These are phyloP conservation scores for Neolecta irregularis DNA, from an alignment of 1,139 yeast genomes.

Conservation along the genomic window DNA sequence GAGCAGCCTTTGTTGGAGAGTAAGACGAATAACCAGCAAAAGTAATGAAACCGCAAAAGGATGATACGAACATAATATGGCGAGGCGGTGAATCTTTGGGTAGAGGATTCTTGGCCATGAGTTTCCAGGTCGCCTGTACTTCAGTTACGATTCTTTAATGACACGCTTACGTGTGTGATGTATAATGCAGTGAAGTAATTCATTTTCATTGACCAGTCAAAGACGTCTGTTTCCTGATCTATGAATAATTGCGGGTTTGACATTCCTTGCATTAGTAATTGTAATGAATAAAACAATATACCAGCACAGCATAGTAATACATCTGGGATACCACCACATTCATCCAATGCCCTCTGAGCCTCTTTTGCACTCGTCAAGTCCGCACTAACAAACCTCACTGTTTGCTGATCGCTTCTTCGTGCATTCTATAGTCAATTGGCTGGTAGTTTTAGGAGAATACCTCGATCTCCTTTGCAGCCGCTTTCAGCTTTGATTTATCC, in stretches of 20 bases:
- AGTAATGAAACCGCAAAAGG: slow-evolving; percentile 69
- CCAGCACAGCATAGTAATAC: slow-evolving; percentile 72
- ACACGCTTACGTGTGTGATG: slow-evolving; percentile 39
- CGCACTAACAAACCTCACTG: slow-evolving; percentile 37
- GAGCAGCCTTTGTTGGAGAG: slow-evolving; percentile 77
- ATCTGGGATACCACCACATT: slow-evolving; percentile 37
- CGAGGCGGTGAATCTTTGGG: slow-evolving; percentile 22
- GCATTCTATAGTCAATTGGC: slow-evolving; percentile 4
- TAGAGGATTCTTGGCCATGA: slow-evolving; percentile 25
- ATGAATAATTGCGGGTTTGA: slow-evolving; percentile 64
- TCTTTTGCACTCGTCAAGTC: slow-evolving; percentile 49
- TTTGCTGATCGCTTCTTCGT: slow-evolving; percentile 22
- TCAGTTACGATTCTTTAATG: slow-evolving; percentile 2
- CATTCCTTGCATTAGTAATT: slow-evolving; percentile 28
- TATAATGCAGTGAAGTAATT: slow-evolving; percentile 65
- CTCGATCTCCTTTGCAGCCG: slow-evolving; percentile 35
- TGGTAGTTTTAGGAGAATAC: slow-evolving; percentile 13
- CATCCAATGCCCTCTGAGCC: slow-evolving; percentile 32
- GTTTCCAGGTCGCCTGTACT: slow-evolving; percentile 27
- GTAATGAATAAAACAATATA: slow-evolving; percentile 3
- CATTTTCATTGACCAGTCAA: slow-evolving; percentile 44
- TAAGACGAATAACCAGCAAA: slow-evolving; percentile 85
- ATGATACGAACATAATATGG: slow-evolving; percentile 62
- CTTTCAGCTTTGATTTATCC: slow-evolving; percentile 39
- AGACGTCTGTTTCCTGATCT: slow-evolving; percentile 45